Base-by-base conservation (phyloP, 306 rosid species). In the Boehmeria nivea region DNA sequence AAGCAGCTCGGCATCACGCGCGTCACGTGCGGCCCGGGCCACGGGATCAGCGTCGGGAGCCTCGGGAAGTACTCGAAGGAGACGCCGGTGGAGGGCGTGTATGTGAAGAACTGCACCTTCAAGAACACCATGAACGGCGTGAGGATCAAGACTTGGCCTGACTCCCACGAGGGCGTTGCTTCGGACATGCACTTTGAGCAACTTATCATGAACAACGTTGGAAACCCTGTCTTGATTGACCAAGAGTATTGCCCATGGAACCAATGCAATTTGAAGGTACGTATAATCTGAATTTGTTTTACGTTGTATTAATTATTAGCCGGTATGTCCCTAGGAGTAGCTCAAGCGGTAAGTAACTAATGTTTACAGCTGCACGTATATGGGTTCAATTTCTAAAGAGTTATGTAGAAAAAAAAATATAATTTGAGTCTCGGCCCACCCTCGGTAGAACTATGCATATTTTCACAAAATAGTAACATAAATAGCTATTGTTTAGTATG, bases 161-260 rank as follows among this genome's bases (percentile, higher is more conserved):
- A 48, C 15, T 20, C 62, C 7, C 57, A 54, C 8, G 14, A 13
- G 1, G 48, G 43, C 3, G 8, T 24, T 2, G 60, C 54, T 51
- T 22, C 78, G 0, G 24, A 81, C 42, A 42, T 81, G 37, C 64
- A 48, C 43, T 70, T 73, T 37, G 75, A 63, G 42, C 70, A 81
- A 42, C 53, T 78, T 37, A 62, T 10, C 34, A 70, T 84, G 87
- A 6, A 12, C 0, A 19, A 75, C 28, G 87, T 81, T n/a, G 1
- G 1, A 4, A 67, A 58, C 43, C 80, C 85, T 0, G 16, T 84
- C 13, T 9, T 81, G 22, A 57, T 78, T 3, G 83, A 84, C 47
- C 87, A 81, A 66, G 77, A 64, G 25, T 78, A 84, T 22, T 81
- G 87, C 63, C 86, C 88, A 6, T 71, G 64, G 62, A 69, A 73